A percentile compares a stretch with the other conserved stretches of the same genome.
These are phyloP conservation scores for Penicillium lividum DNA, from an alignment of 495 filamentous ascomycete genomes.

Conservation along the genomic window DNA sequence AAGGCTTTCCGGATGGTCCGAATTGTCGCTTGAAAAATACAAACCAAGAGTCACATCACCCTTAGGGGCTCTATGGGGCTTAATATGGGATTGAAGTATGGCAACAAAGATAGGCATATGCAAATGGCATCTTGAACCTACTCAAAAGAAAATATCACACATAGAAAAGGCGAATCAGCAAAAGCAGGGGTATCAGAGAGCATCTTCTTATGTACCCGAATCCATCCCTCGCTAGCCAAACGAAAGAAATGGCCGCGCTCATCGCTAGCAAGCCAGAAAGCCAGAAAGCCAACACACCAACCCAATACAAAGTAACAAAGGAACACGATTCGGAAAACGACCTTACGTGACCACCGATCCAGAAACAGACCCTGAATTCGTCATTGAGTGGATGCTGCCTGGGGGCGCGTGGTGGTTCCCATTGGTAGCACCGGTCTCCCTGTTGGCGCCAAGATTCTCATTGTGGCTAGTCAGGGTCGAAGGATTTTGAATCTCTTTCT, in stretches of 20 bases:
- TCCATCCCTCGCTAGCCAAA: slow-evolving; percentile 16
- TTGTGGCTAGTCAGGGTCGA: slow-evolving; percentile 19
- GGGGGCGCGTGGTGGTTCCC: slow-evolving; percentile 22
- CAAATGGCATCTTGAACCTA: neutral
- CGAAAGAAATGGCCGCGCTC: slow-evolving; percentile 8
- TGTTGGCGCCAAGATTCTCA: slow-evolving; percentile 23
- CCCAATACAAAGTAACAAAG: slow-evolving; percentile 2
- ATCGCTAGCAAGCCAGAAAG: slow-evolving; percentile 15
- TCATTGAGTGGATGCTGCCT: slow-evolving; percentile 39
- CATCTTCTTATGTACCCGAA: slow-evolving; percentile 25
- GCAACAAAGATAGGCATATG: neutral
- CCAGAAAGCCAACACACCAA: slow-evolving; percentile 1
- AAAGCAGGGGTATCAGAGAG: slow-evolving; percentile 19
- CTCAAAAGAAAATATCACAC: neutral
- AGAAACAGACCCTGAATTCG: slow-evolving; percentile 37
- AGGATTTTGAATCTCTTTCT: slow-evolving; percentile 51
- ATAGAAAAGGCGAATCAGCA: slow-evolving; percentile 10
- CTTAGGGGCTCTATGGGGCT: neutral
- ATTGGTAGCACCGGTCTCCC: slow-evolving; percentile 16
- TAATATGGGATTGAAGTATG: neutral
- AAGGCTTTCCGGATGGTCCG: neutral
- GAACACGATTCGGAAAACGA: slow-evolving; percentile 5
- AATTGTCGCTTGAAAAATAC: neutral
- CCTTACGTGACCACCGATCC: slow-evolving; percentile 31
- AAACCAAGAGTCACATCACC: neutral